Base-by-base conservation (phyloP, 352 stramenopile species). In the Pythium aphanidermatum region DNA sequence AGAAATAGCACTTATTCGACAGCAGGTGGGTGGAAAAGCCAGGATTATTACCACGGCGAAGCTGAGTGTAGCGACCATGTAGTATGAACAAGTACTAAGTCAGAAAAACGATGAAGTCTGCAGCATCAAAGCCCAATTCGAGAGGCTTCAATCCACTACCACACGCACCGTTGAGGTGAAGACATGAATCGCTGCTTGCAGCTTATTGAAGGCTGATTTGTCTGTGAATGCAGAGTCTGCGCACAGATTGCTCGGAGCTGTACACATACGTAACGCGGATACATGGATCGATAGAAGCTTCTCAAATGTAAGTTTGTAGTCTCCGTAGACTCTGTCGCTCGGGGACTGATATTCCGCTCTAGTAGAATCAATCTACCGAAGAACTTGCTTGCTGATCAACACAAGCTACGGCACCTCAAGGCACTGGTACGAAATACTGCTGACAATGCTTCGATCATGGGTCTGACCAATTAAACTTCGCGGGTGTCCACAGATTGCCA, bases 351-450 rank as follows among this genome's bases (percentile, higher is more conserved):
- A n/a, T n/a, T n/a, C n/a, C n/a, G n/a, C n/a, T n/a, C n/a, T n/a
- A n/a, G n/a, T n/a, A n/a, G n/a, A n/a, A n/a, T n/a, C n/a, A n/a
- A n/a, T n/a, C n/a, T n/a, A 25, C 77, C 75, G 25, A 89, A 84
- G 46, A 86, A 88, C 58, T 70, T 92, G n/a, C 52, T 92, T 12
- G 72, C 78, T 0, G 78, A 92, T 28, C 50, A 62, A 12, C 66
- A 53, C 19, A 91, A 89, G 33, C 48, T 91, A 7, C 75, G 76
- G 9, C 63, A 83, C 19, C 34, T 91, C 21, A 90, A 90, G 61
- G 68, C 74, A 0, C 60, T 92, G 39, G 72, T 92, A 57, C 33
- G 33, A 16, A n/a, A n/a, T n/a, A n/a, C n/a, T n/a, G n/a, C n/a
- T n/a, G n/a, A n/a, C n/a, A n/a, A n/a, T n/a, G n/a, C n/a, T n/a